Conservation (phyloP, 139 green algal species). For the Chlorella vulgaris region DNA sequence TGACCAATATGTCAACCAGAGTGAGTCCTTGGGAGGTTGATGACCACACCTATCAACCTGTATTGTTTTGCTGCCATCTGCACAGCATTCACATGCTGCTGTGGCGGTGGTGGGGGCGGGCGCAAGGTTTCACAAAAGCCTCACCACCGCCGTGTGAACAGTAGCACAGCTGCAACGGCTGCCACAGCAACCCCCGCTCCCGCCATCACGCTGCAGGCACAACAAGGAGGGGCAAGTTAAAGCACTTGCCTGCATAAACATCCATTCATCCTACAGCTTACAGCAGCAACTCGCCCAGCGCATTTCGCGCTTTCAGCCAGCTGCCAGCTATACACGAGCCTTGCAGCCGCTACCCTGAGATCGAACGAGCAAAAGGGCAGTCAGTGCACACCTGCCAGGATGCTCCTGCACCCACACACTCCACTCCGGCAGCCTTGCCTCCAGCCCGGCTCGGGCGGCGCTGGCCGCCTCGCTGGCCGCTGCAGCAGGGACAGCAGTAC, state of each 20-base stretch:
- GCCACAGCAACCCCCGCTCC: neutral
- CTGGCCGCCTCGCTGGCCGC: neutral
- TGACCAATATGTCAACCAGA: no score
- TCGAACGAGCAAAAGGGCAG: neutral
- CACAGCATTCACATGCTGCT: neutral
- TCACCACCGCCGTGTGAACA: neutral
- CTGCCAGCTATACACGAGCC: no score
- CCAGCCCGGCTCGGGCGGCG: neutral
- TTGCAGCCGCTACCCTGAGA: neutral
- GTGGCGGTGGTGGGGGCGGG: neutral
- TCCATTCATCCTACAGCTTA: no score
- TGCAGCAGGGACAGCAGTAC: neutral
- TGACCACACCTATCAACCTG: no score
- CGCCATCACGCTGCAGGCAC: neutral
- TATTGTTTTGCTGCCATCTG: no score
- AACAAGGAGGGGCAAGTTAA: no score
- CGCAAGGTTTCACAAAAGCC: neutral
- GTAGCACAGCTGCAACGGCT: neutral
- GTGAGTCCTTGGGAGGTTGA: no score
- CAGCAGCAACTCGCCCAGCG: no score
- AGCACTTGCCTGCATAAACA: no score
- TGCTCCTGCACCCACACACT: constrained; percentile 21
- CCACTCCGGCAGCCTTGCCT: constrained; percentile 1
- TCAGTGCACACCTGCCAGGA: constrained; percentile 11
- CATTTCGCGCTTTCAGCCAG: no score